A percentile compares a stretch with the other conserved stretches of the same genome.
Evolutionary conservation across 1,284 basidiomycete genomes (phyloP).

Genomic region (Marasmius tenuissimus): DNA sequence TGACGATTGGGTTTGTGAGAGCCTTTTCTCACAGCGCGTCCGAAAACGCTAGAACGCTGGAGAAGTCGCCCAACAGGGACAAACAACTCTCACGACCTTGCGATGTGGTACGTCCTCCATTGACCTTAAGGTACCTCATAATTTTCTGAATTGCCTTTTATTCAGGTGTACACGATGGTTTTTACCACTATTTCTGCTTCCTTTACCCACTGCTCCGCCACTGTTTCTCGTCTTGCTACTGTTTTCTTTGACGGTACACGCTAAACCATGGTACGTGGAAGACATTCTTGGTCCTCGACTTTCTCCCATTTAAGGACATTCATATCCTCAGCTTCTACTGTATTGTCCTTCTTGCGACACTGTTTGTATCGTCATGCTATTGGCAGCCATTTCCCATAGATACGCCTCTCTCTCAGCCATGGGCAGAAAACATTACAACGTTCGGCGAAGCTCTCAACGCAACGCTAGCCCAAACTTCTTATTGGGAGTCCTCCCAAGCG

Average conservation of each 20-base stretch:
- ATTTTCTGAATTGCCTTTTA: not conserved
- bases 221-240: constrained; percentile 75
- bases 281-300: not conserved
- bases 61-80: not conserved
- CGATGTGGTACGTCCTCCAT: constrained; percentile 38
- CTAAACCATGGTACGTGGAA: constrained; percentile 69
- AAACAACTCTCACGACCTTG: constrained; percentile 1
- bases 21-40: not conserved
- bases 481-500: constrained; percentile 17
- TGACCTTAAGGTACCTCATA: not conserved
- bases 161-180: constrained; percentile 82
- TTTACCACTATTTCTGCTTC: constrained; percentile 70
- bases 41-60: constrained; percentile 43
- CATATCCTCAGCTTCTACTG: constrained; percentile 67
- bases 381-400: constrained; percentile 77
- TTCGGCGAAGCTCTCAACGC: constrained; percentile 62
- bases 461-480: constrained; percentile 28
- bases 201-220: constrained; percentile 75
- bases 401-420: constrained; percentile 58
- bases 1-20: constrained; percentile 14
- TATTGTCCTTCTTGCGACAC: constrained; percentile 71
- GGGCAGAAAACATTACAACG: constrained; percentile 67
- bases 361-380: constrained; percentile 82
- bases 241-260: constrained; percentile 71
- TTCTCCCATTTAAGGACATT: constrained; percentile 1